Conservation (phyloP, 805 yeast genomes). For the Grigorovia transvaalensis region DNA sequence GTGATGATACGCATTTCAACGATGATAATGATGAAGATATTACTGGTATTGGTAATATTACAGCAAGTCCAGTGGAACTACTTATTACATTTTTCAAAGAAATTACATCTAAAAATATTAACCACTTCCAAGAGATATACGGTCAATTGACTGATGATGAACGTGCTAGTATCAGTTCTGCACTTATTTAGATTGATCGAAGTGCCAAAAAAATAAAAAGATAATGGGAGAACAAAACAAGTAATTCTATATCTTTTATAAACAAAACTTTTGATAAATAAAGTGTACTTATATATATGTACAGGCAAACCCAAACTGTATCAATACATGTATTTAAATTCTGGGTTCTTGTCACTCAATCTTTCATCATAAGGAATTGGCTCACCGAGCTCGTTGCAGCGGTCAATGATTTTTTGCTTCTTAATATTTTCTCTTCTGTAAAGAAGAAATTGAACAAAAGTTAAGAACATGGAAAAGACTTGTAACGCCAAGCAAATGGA, state of each 20-base stretch:
- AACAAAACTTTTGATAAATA: not conserved
- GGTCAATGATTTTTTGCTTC: conserved; percentile 25
- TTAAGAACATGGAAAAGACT: conserved; percentile 31
- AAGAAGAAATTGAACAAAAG: conserved; percentile 27
- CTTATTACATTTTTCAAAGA: conserved; percentile 46
- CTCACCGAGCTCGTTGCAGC: conserved; percentile 25
- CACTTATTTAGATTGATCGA: conserved; percentile 10
- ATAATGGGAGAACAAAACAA: too few species aligned
- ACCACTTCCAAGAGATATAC: conserved; percentile 44
- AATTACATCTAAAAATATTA: conserved; percentile 39
- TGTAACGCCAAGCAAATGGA: conserved; percentile 37
- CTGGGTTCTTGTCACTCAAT: conserved; percentile 33
- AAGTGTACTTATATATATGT: too few species aligned
- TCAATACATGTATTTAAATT: conserved; percentile 37
- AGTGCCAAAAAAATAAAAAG: not conserved
- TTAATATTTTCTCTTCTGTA: conserved; percentile 30
- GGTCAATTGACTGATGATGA: conserved; percentile 41
- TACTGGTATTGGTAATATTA: conserved; percentile 9
- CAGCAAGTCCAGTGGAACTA: conserved; percentile 26
- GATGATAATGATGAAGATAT: conserved; percentile 11
- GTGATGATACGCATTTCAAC: conserved; percentile 8
- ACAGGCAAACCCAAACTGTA: too few species aligned
- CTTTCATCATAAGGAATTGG: conserved; percentile 28
- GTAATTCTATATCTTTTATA: not conserved
- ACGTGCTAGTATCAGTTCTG: not conserved